Base-by-base conservation (phyloP, 345 rosid species). In the Linum trigynum region DNA sequence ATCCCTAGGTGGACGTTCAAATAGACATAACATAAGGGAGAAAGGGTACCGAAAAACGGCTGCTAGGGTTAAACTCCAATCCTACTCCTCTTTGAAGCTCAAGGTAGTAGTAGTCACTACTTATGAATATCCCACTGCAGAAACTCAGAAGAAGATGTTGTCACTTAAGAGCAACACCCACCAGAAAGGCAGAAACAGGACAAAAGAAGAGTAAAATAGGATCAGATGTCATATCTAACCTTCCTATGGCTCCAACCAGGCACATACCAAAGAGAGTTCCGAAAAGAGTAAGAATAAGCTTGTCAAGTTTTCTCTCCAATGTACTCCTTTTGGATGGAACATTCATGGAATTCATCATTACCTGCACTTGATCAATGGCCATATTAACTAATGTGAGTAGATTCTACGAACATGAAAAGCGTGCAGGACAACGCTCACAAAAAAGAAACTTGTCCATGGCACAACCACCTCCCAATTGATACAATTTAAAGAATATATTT, bases 331-430 rank as follows among this genome's bases (percentile, higher is more conserved):
- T 95, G 63, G 98, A 95, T 75, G 99, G 99, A 74, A 94, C 91
- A 66, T 95, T 95, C 99, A 91, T 89, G 56, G 99, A 84, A 79
- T 95, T 95, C 99, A 95, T 95, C 98, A 95, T 95, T 70, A 95
- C 98, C 99, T 91, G 82, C 68, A 75, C 74, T 66, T 42, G 58
- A 61, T 60, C 8, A 45, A 45, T 45, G 7, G 7, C 51, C 7
- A 45, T 14, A 45, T 45, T 2, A 2, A 45, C 51, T 5, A 8
- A 45, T 45, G 51, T 7, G 51, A 45, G 12, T 45, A 45, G 51
- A 45, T 7, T 14, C 51, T 9, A 45, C 12, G 12, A 2, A 45
- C 8, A 2, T 7, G 51, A 45, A 45, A 14, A 45, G 7, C 12
- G 51, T 7, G 9, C 38, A 60, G 37, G 59, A 55, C n/a, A 63